Conservation (phyloP, 2,329 filamentous ascomycete genomes). For the Pseudocercospora fijiensis region DNA sequence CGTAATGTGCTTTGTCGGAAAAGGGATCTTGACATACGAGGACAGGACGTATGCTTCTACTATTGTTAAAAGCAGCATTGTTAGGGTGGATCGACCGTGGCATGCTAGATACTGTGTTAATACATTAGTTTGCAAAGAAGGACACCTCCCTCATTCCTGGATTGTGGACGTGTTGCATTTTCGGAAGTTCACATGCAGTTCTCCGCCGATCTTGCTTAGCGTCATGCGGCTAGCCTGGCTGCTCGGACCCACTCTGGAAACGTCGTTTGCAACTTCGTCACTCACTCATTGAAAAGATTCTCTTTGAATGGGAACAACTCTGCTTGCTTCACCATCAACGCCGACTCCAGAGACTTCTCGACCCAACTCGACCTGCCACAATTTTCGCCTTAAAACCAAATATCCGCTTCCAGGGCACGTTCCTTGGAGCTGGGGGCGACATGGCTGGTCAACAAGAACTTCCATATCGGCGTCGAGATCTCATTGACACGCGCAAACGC, state of each 20-base stretch:
- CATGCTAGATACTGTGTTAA: constrained; percentile 3
- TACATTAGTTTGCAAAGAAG: neutral
- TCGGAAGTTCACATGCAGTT: neutral
- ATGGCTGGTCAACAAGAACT: neutral
- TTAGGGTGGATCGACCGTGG: neutral
- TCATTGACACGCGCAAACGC: constrained; percentile 6
- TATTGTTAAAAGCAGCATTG: neutral
- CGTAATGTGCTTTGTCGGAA: neutral
- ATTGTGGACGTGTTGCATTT: neutral
- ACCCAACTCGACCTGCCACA: neutral
- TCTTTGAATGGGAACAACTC: neutral
- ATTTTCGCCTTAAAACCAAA: neutral
- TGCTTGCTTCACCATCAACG: neutral
- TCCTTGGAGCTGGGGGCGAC: neutral
- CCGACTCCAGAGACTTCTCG: neutral
- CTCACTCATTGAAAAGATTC: neutral
- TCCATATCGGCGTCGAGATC: neutral
- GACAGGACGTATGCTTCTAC: neutral
- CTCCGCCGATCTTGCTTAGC: neutral
- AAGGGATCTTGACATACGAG: neutral
- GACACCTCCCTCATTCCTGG: neutral
- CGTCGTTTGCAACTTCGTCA: neutral
- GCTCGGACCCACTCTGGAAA: neutral
- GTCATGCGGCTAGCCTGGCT: neutral
- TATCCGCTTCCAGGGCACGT: neutral